Evolutionary conservation across 768 basidiomycete genomes (phyloP), one percentile per base, ranked within the genome.

Genomic region (Leucocoprinus sp.): DNA sequence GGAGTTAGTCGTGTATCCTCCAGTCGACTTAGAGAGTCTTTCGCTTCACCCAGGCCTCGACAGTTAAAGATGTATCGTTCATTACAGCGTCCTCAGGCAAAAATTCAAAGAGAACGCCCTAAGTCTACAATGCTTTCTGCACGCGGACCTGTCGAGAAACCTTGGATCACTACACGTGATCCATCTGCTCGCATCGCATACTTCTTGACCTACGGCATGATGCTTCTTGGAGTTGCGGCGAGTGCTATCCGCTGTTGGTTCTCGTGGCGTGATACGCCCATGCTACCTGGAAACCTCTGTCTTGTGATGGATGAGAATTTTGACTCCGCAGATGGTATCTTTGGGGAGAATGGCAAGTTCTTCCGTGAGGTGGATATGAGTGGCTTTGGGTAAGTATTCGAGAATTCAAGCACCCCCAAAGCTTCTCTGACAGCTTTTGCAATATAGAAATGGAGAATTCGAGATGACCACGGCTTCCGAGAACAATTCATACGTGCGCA

Each of bases 231-330:
- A 19, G 45, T 84, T 45, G 69, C 60, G 8, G 70, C 59, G 5
- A 72, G 78, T 8, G 78, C 64, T 1, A 19, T 77, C 5, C 69
- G 76, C 8, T 77, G 75, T 55, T 86, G 72, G 57, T 65, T 72
- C 31, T 76, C 75, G 3, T 85, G 75, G 70, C 61, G 57, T 42
- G 65, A 70, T 43, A 82, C 84, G 2, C 58, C 64, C 8, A 34
- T 74, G 14, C 53, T 75, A 18, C 55, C 62, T 12, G 63, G 60
- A 15, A 69, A 71, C 37, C 53, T 82, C 24, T 88, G 87, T 52
- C 65, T 79, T 19, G 80, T 93, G 5, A 63, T 95, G 51, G 74
- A 86, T 39, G 91, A 93, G 56, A 71, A 89, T 48, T 93, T 93
- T 54, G 67, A 64, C 51, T 69, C 71, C 59, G 72, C 73, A 37